Base-by-base conservation (phyloP, 805 yeast genomes). In the Brettanomyces nanus region DNA sequence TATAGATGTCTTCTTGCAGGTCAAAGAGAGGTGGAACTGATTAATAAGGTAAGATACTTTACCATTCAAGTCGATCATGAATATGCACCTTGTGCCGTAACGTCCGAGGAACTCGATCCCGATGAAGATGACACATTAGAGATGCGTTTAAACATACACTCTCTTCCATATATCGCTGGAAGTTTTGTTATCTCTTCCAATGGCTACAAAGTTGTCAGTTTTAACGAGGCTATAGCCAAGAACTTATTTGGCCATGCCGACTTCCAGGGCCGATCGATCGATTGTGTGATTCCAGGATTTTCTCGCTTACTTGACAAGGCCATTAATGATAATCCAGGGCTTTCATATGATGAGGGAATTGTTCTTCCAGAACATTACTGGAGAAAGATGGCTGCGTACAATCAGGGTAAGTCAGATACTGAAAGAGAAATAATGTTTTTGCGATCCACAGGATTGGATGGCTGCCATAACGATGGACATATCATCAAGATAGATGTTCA, bases 311-410 rank as follows among this genome's bases (percentile, higher is more conserved):
- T 78, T 35, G 54, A 59, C 2, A 45, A 53, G 17, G 76, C 79
- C 5, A 53, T 68, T 13, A 42, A 36, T 5, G 62, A 68, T 23
- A 63, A 65, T 45, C 65, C 69, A 20, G 51, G 60, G 15, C 43
- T 73, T 43, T 59, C 54, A 40, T 44, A 45, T 19, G 56, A 60
- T 23, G 74, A 81, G 0, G 96, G 96, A 1, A 60, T 85, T 36
- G 95, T 89, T 0, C 62, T 89, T 10, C 95, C 97, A 0, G 97
- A 89, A 57, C 96, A 87, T 59, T 81, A 83, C 54, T 87, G 90
- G 62, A 71, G 97, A 44, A 77, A 79, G 46, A 68, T 76, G 37
- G 66, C 69, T 40, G 78, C 82, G 1, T 64, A 69, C 33, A 29
- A 39, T 14, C 36, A 37, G 13, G 52, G 56, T 14, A 41, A 39